These are phyloP conservation scores for Trichoderma aggressivum DNA, from an alignment of 2,329 filamentous ascomycete species.

Conservation along the genomic window DNA sequence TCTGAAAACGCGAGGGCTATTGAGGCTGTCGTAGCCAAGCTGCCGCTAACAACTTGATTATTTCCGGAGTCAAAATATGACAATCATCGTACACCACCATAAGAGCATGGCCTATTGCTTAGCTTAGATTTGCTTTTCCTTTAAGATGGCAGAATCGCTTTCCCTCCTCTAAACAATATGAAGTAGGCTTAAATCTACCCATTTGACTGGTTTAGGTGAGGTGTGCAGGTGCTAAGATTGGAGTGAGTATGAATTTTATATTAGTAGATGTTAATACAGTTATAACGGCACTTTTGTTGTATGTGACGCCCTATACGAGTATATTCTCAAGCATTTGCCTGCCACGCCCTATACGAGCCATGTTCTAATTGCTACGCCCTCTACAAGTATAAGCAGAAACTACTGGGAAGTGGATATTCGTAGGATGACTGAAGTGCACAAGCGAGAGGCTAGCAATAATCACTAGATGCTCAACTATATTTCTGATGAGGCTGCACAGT, in stretches of 20 bases:
- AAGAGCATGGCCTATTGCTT: too few relatives aligned
- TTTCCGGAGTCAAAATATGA: too few relatives aligned
- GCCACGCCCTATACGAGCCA: not conserved
- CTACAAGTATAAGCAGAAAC: not conserved
- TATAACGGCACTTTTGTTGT: not conserved
- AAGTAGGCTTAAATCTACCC: not conserved
- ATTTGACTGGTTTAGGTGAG: not conserved
- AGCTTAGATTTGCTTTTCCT: not conserved
- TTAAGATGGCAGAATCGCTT: not conserved
- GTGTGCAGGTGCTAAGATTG: not conserved
- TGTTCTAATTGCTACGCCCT: not conserved
- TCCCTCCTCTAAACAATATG: not conserved
- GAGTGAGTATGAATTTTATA: not conserved
- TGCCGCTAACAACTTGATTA: too few relatives aligned
- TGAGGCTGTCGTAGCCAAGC: too few relatives aligned
- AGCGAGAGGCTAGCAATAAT: not conserved
- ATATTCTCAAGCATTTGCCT: not conserved
- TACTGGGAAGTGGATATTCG: not conserved
- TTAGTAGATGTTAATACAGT: not conserved
- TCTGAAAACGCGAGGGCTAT: too few relatives aligned
- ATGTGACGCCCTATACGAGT: not conserved
- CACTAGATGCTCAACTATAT: not conserved
- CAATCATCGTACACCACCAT: too few relatives aligned
- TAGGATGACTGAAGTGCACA: not conserved
- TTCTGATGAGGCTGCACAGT: not conserved